Percentiles rank a stretch among this genome's conserved stretches.
Conservation (phyloP, 2,329 filamentous ascomycete genomes). For the Sporothrix euskadiensis region DNA sequence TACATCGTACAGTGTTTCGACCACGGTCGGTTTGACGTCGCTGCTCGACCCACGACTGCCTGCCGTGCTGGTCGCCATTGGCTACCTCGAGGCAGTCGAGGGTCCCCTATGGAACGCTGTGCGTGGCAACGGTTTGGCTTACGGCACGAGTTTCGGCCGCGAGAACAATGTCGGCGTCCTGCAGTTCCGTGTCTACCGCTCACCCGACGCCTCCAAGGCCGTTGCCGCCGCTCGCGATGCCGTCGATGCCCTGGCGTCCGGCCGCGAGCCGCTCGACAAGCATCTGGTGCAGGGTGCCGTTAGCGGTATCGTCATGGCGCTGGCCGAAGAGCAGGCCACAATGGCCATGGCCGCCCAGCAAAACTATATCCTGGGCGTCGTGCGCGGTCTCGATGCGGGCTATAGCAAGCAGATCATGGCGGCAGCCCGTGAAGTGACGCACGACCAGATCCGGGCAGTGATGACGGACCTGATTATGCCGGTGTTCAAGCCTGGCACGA, state of each 20-base stretch:
- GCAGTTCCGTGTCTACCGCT: conserved; percentile 84
- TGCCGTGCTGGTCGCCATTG: conserved; percentile 80
- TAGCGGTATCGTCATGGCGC: conserved; percentile 79
- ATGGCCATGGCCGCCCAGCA: conserved; percentile 78
- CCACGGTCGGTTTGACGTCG: conserved; percentile 70
- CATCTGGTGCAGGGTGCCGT: conserved; percentile 87
- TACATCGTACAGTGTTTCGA: conserved; percentile 82
- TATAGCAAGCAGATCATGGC: conserved; percentile 77
- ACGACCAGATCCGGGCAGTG: conserved; percentile 72
- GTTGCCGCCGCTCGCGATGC: conserved; percentile 75
- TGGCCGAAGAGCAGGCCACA: conserved; percentile 86
- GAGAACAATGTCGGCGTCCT: conserved; percentile 78
- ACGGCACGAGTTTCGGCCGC: conserved; percentile 77
- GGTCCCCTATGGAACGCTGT: conserved; percentile 93
- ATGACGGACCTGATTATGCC: conserved; percentile 75
- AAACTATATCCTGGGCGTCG: conserved; percentile 79
- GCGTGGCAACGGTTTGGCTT: conserved; percentile 89
- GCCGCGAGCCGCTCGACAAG: conserved; percentile 70
- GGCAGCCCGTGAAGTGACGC: conserved; percentile 74
- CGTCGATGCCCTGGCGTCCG: conserved; percentile 72
- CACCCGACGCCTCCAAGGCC: conserved; percentile 84
- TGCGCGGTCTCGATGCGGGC: conserved; percentile 72
- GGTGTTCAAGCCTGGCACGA: conserved; percentile 75
- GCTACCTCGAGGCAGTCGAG: conserved; percentile 90
- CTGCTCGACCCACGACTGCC: conserved; percentile 77